phyloP scores from a whole-genome alignment of 768 basidiomycete genomes.

The Pulveroboletus sp. region DNA sequence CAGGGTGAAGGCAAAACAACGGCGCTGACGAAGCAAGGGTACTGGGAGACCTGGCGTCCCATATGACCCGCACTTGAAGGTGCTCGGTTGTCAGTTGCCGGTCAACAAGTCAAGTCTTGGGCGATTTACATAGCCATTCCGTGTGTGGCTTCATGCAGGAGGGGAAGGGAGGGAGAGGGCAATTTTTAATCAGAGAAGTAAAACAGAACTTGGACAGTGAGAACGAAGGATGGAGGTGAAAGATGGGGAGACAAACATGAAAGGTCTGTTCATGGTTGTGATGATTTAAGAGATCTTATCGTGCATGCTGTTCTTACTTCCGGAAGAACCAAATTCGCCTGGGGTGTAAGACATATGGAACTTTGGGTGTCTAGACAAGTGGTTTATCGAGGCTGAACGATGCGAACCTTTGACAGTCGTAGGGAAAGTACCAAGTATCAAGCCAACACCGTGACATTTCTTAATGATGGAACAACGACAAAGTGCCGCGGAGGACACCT shows the following conservation, averaged over 20 bases:
- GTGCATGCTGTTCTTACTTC: not conserved
- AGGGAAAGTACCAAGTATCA: not conserved
- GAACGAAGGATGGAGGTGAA: not conserved
- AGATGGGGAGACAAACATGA: not conserved
- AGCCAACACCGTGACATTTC: slow-evolving; percentile 10
- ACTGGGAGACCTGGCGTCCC: too few relatives aligned
- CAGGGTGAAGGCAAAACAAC: too few relatives aligned
- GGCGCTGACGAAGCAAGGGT: not conserved
- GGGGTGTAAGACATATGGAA: not conserved
- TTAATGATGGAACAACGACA: not conserved
- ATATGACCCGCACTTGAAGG: not conserved
- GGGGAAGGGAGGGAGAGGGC: too few relatives aligned
- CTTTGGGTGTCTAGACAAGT: not conserved
- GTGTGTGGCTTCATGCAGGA: not conserved
- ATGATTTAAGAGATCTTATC: not conserved
- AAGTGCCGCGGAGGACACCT: not conserved
- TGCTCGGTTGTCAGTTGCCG: not conserved
- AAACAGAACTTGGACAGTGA: not conserved
- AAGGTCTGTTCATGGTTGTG: too few relatives aligned
- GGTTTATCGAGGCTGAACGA: not conserved
- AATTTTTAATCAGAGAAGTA: not conserved
- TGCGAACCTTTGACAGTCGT: not conserved
- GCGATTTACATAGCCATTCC: not conserved
- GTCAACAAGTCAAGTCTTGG: not conserved
- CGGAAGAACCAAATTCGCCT: not conserved